A percentile compares a stretch with the other conserved stretches of the same genome.
Conservation (phyloP, 2,329 filamentous ascomycete species). For the Kalmusia sp. region DNA sequence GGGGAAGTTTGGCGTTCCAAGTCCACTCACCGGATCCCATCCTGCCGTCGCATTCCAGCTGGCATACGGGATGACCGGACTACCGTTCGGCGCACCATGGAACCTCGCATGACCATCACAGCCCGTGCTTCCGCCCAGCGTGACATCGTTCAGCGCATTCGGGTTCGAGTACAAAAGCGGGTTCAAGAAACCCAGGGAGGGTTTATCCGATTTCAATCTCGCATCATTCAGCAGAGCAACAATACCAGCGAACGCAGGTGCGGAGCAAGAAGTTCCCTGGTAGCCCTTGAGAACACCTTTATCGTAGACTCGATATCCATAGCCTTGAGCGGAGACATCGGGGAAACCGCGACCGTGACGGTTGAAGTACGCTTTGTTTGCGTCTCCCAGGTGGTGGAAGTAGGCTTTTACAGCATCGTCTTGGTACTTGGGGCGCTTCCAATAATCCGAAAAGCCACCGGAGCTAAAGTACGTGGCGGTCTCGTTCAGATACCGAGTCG, state of each 20-base stretch:
- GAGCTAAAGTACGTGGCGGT: slow-evolving; percentile 56
- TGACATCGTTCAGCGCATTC: slow-evolving; percentile 57
- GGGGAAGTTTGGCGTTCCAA: slow-evolving; percentile 39
- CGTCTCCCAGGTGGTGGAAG: slow-evolving; percentile 49
- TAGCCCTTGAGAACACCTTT: slow-evolving; percentile 47
- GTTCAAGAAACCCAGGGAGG: slow-evolving; percentile 65
- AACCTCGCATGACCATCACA: slow-evolving; percentile 43
- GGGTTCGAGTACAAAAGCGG: slow-evolving; percentile 61
- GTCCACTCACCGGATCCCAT: slow-evolving; percentile 44
- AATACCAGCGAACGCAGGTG: slow-evolving; percentile 65
- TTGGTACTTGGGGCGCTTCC: slow-evolving; percentile 60
- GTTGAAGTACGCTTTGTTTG: slow-evolving; percentile 58
- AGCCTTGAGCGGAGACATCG: slow-evolving; percentile 68
- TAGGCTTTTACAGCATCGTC: slow-evolving; percentile 53
- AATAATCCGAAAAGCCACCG: slow-evolving; percentile 57
- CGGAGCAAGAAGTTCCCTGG: slow-evolving; percentile 57
- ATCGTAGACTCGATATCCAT: slow-evolving; percentile 43
- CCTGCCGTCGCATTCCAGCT: slow-evolving; percentile 40
- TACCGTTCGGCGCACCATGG: slow-evolving; percentile 33
- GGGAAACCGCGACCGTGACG: slow-evolving; percentile 65
- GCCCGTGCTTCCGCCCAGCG: slow-evolving; percentile 42
- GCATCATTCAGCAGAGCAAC: slow-evolving; percentile 69
- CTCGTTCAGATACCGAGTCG: slow-evolving; percentile 57
- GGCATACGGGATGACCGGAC: slow-evolving; percentile 38
- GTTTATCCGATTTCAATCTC: slow-evolving; percentile 57